phyloP scores from a whole-genome alignment of 1,284 basidiomycete species.

The Hemileia vastatrix region DNA sequence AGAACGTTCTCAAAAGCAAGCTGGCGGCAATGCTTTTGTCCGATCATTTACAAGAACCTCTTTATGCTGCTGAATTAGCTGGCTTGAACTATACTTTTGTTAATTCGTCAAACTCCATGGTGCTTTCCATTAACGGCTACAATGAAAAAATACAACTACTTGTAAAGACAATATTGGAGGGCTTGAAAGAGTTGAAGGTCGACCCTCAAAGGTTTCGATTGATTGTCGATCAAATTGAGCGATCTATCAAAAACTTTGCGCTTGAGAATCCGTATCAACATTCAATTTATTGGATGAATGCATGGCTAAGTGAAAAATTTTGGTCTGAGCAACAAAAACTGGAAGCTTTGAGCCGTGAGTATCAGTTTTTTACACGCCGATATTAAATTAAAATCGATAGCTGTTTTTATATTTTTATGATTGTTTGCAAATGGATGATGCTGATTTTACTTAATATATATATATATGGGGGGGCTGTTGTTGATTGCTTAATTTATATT shows the following conservation, averaged over 20 bases:
- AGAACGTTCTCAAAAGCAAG: conserved; percentile 48
- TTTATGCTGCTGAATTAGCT: conserved; percentile 87
- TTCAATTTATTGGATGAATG: conserved; percentile 17
- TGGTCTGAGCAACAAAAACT: conserved; percentile 18
- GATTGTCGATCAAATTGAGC: conserved; percentile 67
- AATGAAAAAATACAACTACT: conserved; percentile 85
- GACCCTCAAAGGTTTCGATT: conserved; percentile 65
- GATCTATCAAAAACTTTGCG: conserved; percentile 10
- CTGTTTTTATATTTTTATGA: no score
- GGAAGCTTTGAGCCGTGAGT: not conserved
- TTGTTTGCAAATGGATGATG: no score
- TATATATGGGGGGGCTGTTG: not conserved
- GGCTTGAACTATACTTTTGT: conserved; percentile 70
- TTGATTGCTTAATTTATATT: not conserved
- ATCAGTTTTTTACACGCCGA: not conserved
- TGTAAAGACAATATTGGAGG: conserved; percentile 63
- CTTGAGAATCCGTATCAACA: conserved; percentile 9
- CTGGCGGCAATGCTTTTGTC: conserved; percentile 78
- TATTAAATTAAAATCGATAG: no score
- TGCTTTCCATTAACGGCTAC: conserved; percentile 69
- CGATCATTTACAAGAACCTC: conserved; percentile 79
- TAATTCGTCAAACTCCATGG: conserved; percentile 59
- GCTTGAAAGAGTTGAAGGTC: conserved; percentile 60
- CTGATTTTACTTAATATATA: no score
- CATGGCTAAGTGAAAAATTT: conserved; percentile 4